Evolutionary conservation across 1,284 basidiomycete genomes (phyloP).

Genomic region (Cystobasidium sp.): DNA sequence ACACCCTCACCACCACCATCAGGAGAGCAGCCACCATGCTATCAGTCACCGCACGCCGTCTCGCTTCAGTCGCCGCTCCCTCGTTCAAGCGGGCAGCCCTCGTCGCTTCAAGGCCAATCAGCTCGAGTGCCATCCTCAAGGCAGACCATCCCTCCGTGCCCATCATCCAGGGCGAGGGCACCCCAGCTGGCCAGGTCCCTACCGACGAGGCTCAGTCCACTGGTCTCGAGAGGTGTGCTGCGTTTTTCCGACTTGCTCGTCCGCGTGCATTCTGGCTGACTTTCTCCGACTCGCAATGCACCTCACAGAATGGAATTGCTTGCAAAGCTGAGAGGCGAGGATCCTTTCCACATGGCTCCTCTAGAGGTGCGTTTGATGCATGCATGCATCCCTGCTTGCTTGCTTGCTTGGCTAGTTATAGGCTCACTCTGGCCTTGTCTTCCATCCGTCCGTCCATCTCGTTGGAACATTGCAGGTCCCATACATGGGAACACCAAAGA

Average conservation of each 20-base stretch:
- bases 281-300: not conserved
- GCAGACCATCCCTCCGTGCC: slow-evolving; percentile 29
- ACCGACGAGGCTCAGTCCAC: slow-evolving; percentile 44
- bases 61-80: slow-evolving; percentile 12
- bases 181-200: slow-evolving; percentile 29
- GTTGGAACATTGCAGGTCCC: slow-evolving; percentile 13
- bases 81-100: slow-evolving; percentile 6
- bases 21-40: not conserved
- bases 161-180: slow-evolving; percentile 43
- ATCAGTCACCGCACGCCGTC: slow-evolving; percentile 3
- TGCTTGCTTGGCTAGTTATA: not conserved
- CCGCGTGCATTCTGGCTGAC: not conserved
- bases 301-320: slow-evolving; percentile 44
- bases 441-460: not conserved
- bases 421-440: not conserved
- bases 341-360: slow-evolving; percentile 45
- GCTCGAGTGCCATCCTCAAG: slow-evolving; percentile 10
- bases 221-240: slow-evolving; percentile 32
- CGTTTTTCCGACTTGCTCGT: slow-evolving; percentile 5
- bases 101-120: slow-evolving; percentile 29
- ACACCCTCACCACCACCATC: not conserved
- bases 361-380: slow-evolving; percentile 21
- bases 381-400: not conserved
- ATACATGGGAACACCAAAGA: slow-evolving; percentile 45
- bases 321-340: slow-evolving; percentile 42